Percentiles rank a stretch among this genome's conserved stretches.
Conservation (phyloP, 495 filamentous ascomycete genomes). For the Hypoxylon lenormandii region DNA sequence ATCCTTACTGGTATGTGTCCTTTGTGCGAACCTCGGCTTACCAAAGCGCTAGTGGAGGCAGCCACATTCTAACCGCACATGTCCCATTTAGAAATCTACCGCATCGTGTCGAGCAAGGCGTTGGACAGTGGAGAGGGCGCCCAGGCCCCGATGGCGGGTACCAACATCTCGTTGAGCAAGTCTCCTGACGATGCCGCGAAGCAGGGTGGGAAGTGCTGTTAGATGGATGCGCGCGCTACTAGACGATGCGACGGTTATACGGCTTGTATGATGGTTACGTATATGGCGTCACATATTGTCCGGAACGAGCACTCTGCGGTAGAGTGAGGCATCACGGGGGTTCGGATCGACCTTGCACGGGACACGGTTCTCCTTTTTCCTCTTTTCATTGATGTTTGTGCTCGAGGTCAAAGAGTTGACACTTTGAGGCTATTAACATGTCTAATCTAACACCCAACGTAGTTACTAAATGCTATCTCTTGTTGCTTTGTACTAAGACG, state of each 20-base stretch:
- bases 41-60: slow-evolving; percentile 25
- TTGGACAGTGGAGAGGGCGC: slow-evolving; percentile 84
- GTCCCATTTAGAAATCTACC: slow-evolving; percentile 86
- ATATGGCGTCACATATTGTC: slow-evolving; percentile 62
- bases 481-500: slow-evolving; percentile 24
- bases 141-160: slow-evolving; percentile 78
- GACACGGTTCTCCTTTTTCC: slow-evolving; percentile 53
- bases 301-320: slow-evolving; percentile 42
- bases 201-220: slow-evolving; percentile 91
- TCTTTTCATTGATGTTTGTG: slow-evolving; percentile 44
- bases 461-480: slow-evolving; percentile 42
- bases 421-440: slow-evolving; percentile 40
- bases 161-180: slow-evolving; percentile 84
- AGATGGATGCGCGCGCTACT: slow-evolving; percentile 53
- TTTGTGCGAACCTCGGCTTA: slow-evolving; percentile 18
- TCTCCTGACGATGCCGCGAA: slow-evolving; percentile 76
- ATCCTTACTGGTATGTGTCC: slow-evolving; percentile 87
- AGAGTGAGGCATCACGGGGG: slow-evolving; percentile 52
- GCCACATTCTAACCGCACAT: slow-evolving; percentile 19
- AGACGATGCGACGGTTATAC: slow-evolving; percentile 54
- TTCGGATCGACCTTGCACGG: slow-evolving; percentile 49
- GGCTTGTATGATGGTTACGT: slow-evolving; percentile 57
- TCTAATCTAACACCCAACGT: slow-evolving; percentile 49
- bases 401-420: slow-evolving; percentile 46
- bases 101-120: slow-evolving; percentile 97